phyloP scores from a whole-genome alignment of 371 early-diverging fungal species.

The Zopfochytrium polystomum region DNA sequence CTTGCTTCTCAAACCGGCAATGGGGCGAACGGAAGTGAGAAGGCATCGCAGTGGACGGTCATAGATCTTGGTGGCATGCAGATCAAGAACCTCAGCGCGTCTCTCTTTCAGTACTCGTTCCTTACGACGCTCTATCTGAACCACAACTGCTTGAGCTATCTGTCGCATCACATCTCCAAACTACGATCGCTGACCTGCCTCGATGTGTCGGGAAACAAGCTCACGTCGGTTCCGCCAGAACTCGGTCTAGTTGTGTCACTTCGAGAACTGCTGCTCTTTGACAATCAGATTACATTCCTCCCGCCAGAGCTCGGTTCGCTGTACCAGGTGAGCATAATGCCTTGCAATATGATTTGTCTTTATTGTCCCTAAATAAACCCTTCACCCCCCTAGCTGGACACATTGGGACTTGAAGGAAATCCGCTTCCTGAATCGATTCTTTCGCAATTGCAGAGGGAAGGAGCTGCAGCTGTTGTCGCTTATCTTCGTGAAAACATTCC shows the following conservation, averaged over 20 bases:
- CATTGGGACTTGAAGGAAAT: conserved; percentile 95
- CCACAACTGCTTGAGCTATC: conserved; percentile 81
- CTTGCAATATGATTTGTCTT: conserved; percentile 1
- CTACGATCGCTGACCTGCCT: conserved; percentile 65
- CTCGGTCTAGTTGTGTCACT: conserved; percentile 83
- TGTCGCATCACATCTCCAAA: conserved; percentile 71
- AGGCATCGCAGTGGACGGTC: conserved; percentile 64
- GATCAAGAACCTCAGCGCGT: conserved; percentile 69
- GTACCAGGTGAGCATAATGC: no score
- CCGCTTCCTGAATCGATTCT: conserved; percentile 84
- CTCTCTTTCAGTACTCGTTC: conserved; percentile 77
- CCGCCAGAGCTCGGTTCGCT: conserved; percentile 93
- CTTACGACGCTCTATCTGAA: conserved; percentile 89
- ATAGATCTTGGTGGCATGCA: conserved; percentile 93
- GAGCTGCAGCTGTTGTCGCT: conserved; percentile 77
- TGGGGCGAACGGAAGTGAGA: conserved; percentile 28
- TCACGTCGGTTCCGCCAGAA: conserved; percentile 84
- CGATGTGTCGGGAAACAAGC: conserved; percentile 89
- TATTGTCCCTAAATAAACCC: neutral
- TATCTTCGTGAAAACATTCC: conserved; percentile 91
- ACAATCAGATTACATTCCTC: conserved; percentile 84
- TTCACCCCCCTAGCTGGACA: conserved; percentile 58
- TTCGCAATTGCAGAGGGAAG: conserved; percentile 80
- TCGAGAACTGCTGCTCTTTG: conserved; percentile 85
- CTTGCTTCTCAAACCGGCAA: neutral